Evolutionary conservation across 108 stramenopile species (phyloP).

Genomic region (Stephanodiscus triporus): DNA sequence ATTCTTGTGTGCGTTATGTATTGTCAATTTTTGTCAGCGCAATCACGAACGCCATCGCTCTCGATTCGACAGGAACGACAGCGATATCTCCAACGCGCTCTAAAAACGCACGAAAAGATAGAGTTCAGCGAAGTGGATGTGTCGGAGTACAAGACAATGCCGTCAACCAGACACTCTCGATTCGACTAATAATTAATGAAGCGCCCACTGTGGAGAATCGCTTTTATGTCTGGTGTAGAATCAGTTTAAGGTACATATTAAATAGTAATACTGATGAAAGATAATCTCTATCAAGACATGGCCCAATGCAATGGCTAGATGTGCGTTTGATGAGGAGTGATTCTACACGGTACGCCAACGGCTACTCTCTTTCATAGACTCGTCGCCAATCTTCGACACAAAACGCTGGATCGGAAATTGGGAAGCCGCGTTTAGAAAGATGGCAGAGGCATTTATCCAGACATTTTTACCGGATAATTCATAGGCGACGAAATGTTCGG

Average conservation of each 20-base stretch:
- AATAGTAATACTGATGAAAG: not conserved
- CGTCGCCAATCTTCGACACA: slow-evolving; percentile 58
- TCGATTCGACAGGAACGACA: slow-evolving; percentile 63
- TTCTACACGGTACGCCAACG: slow-evolving; percentile 26
- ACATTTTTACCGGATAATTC: slow-evolving; percentile 41
- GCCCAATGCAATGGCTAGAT: slow-evolving; percentile 59
- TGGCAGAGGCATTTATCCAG: not conserved
- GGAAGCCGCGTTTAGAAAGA: slow-evolving; percentile 42
- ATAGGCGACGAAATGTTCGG: too few relatives aligned
- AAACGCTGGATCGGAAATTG: slow-evolving; percentile 55
- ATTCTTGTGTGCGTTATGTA: not conserved
- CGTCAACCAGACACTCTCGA: slow-evolving; percentile 62
- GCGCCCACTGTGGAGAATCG: too few relatives aligned
- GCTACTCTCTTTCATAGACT: slow-evolving; percentile 10
- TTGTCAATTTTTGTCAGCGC: not conserved
- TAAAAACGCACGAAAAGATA: slow-evolving; percentile 85
- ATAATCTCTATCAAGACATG: slow-evolving; percentile 40
- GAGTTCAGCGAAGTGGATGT: slow-evolving; percentile 81
- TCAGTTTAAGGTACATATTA: too few relatives aligned
- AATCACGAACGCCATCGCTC: not conserved
- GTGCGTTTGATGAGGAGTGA: slow-evolving; percentile 53
- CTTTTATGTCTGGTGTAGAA: not conserved
- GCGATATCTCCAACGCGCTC: slow-evolving; percentile 80
- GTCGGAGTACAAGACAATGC: slow-evolving; percentile 78
- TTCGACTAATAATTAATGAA: slow-evolving; percentile 72